A percentile compares a stretch with the other conserved stretches of the same genome.
These are phyloP conservation scores for Lepidium sativum DNA, from an alignment of 345 rosid species.

Conservation along the genomic window DNA sequence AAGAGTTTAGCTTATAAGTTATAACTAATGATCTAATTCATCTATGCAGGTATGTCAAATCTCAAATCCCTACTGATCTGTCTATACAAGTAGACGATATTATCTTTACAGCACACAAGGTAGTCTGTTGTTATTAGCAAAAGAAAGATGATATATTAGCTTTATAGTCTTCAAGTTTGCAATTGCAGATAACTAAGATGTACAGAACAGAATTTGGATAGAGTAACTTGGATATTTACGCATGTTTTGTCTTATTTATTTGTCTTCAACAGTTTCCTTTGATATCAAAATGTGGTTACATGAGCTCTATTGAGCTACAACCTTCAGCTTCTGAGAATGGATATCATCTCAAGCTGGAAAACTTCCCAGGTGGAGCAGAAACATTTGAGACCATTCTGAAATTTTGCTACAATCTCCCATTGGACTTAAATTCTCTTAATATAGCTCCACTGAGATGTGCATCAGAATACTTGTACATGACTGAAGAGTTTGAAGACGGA, in stretches of 20 bases:
- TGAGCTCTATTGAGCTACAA: constrained; percentile 53
- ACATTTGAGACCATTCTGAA: constrained; percentile 54
- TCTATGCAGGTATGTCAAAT: constrained; percentile 51
- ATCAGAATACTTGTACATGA: constrained; percentile 73
- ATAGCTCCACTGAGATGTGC: constrained; percentile 72
- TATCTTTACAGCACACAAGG: constrained; percentile 75
- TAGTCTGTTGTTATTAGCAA: constrained; percentile 8
- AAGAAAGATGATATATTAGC: not conserved
- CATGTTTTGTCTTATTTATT: not conserved
- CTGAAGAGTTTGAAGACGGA: constrained; percentile 77
- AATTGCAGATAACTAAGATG: not conserved
- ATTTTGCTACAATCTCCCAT: constrained; percentile 61
- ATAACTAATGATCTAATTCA: not conserved
- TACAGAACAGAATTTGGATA: not conserved
- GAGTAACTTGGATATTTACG: not conserved
- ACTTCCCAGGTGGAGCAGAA: constrained; percentile 75
- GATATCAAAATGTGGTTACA: constrained; percentile 80
- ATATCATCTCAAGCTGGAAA: constrained; percentile 54
- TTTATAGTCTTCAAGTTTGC: not conserved
- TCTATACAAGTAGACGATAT: constrained; percentile 51
- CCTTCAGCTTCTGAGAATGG: constrained; percentile 45
- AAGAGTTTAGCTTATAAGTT: not conserved
- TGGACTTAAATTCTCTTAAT: constrained; percentile 53
- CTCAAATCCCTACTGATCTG: constrained; percentile 64
- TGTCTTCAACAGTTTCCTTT: constrained; percentile 55